Conservation (phyloP, 805 yeast species). For the Ogataea populi-albae region DNA sequence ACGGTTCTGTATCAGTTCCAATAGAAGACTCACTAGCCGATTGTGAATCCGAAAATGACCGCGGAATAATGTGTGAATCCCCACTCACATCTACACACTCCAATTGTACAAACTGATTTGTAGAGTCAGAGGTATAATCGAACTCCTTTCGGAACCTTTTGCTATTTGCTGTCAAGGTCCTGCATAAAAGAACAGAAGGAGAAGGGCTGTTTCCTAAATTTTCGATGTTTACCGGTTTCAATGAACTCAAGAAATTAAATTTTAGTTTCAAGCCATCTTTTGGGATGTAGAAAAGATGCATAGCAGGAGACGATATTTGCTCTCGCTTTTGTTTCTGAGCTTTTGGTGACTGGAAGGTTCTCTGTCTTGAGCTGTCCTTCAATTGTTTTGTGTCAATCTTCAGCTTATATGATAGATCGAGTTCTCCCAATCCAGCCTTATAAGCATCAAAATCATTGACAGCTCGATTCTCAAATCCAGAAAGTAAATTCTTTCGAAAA, state of each 20-base stretch:
- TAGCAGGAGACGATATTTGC: constrained; percentile 24
- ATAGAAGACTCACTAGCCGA: constrained; percentile 51
- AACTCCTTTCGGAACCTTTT: constrained; percentile 22
- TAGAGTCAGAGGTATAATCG: constrained; percentile 39
- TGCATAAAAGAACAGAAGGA: constrained; percentile 31
- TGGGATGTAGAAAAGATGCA: constrained; percentile 34
- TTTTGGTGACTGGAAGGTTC: constrained; percentile 29
- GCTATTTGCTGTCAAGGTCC: constrained; percentile 20
- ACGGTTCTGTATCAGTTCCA: constrained; percentile 50
- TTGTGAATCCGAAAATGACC: constrained; percentile 38
- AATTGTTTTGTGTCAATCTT: constrained; percentile 34
- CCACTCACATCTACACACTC: constrained; percentile 46
- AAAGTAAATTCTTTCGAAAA: constrained; percentile 43
- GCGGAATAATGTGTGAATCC: constrained; percentile 46
- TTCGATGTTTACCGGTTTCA: constrained; percentile 27
- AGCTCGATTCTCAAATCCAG: constrained; percentile 55
- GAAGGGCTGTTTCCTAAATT: constrained; percentile 20
- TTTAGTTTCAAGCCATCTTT: constrained; percentile 28
- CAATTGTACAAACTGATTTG: constrained; percentile 36
- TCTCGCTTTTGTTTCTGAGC: constrained; percentile 16
- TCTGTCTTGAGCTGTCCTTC: constrained; percentile 29
- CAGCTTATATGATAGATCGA: constrained; percentile 21
- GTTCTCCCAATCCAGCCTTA: constrained; percentile 17
- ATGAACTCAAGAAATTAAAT: constrained; percentile 31
- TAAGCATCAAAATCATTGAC: constrained; percentile 28